phyloP scores from a whole-genome alignment of 2,329 filamentous ascomycete species.

The Niveomyces coronatus region DNA sequence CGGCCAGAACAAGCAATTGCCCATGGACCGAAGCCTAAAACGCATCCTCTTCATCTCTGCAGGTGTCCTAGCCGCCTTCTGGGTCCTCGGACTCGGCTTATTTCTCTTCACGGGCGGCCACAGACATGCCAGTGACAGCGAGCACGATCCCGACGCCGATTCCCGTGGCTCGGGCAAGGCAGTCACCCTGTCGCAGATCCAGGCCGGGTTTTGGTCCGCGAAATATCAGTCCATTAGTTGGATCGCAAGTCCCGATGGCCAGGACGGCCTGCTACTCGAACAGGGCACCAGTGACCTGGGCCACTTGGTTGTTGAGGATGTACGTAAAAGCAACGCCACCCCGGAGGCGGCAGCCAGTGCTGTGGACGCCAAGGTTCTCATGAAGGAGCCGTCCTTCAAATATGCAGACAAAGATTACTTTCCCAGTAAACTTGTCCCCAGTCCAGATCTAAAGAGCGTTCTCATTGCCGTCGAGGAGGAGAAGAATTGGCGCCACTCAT shows the following conservation, averaged over 20 bases:
- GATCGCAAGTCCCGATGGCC: slow-evolving; percentile 63
- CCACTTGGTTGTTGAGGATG: slow-evolving; percentile 80
- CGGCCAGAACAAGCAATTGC: slow-evolving; percentile 39
- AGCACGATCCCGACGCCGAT: slow-evolving; percentile 60
- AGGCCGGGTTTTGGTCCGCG: slow-evolving; percentile 55
- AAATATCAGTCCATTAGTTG: slow-evolving; percentile 58
- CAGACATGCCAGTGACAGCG: slow-evolving; percentile 49
- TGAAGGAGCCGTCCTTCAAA: slow-evolving; percentile 56
- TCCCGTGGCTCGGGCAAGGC: slow-evolving; percentile 56
- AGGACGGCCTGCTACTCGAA: slow-evolving; percentile 81
- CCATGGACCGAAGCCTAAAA: slow-evolving; percentile 57
- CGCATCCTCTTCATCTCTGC: slow-evolving; percentile 51
- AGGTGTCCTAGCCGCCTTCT: slow-evolving; percentile 52
- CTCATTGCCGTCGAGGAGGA: slow-evolving; percentile 63
- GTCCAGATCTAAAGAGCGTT: slow-evolving; percentile 75
- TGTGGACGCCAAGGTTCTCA: slow-evolving; percentile 45
- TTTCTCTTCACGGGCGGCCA: slow-evolving; percentile 59
- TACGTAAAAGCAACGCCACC: slow-evolving; percentile 40
- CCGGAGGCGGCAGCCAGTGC: slow-evolving; percentile 21
- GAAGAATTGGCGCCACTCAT: slow-evolving; percentile 85
- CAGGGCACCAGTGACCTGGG: slow-evolving; percentile 52
- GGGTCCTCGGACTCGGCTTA: slow-evolving; percentile 56
- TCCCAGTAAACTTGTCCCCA: slow-evolving; percentile 61
- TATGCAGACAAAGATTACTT: slow-evolving; percentile 44
- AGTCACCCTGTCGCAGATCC: slow-evolving; percentile 62